Conservation (phyloP, 2,329 filamentous ascomycete species). For the Cladophialophora yegresii region DNA sequence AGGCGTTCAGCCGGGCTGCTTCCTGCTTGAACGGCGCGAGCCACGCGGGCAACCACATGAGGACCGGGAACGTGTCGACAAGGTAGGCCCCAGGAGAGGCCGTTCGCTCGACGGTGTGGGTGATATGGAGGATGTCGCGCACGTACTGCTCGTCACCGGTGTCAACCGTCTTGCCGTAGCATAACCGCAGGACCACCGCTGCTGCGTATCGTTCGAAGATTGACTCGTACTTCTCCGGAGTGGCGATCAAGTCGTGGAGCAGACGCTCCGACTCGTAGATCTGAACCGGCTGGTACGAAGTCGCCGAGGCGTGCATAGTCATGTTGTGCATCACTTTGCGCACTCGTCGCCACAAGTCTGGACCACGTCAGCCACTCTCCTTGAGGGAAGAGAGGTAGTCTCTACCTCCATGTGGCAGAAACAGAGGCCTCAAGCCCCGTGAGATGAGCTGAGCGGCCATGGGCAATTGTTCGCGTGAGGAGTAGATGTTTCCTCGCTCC, state of each 20-base stretch:
- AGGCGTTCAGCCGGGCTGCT: slow-evolving; percentile 34
- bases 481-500: slow-evolving; percentile 46
- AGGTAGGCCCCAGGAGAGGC: slow-evolving; percentile 44
- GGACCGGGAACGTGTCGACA: slow-evolving; percentile 40
- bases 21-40: slow-evolving; percentile 42
- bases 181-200: slow-evolving; percentile 44
- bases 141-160: slow-evolving; percentile 42
- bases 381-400: background rate
- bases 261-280: slow-evolving; percentile 40
- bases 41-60: slow-evolving; percentile 38
- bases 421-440: slow-evolving; percentile 37
- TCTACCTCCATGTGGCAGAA: slow-evolving; percentile 39
- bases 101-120: slow-evolving; percentile 43
- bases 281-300: slow-evolving; percentile 40
- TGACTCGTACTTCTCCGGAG: slow-evolving; percentile 41
- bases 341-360: slow-evolving; percentile 39
- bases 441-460: slow-evolving; percentile 43
- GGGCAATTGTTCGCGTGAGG: slow-evolving; percentile 42
- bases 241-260: slow-evolving; percentile 39
- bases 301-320: slow-evolving; percentile 40
- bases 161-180: slow-evolving; percentile 42
- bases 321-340: slow-evolving; percentile 43
- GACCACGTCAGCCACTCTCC: background rate
- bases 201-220: slow-evolving; percentile 45
- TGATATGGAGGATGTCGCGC: slow-evolving; percentile 40